A percentile compares a stretch with the other conserved stretches of the same genome.
Conservation (phyloP, 2,329 filamentous ascomycete genomes). For the Fusarium tanahbumbuense region DNA sequence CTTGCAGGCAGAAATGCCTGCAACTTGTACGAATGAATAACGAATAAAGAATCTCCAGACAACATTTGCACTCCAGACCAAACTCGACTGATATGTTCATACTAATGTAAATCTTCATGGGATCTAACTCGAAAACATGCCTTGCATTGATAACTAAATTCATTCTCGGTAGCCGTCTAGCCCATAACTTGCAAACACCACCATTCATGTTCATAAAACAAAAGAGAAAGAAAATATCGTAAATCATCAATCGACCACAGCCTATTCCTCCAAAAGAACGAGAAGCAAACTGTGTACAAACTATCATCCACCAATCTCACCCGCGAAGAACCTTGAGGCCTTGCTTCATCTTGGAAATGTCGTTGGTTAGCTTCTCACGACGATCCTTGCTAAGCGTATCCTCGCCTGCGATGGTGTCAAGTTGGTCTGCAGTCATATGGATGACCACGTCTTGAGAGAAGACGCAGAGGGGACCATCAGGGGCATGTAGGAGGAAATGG, state of each 20-base stretch:
- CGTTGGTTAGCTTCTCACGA: conserved; percentile 57
- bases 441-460: conserved; percentile 65
- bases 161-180: too few relatives aligned
- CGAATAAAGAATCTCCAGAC: conserved; percentile 31
- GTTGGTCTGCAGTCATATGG: conserved; percentile 58
- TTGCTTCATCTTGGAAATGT: conserved; percentile 59
- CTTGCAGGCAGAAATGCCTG: conserved; percentile 9
- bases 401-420: conserved; percentile 70
- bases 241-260: too few relatives aligned
- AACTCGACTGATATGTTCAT: too few relatives aligned
- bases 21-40: conserved; percentile 40
- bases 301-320: neutral
- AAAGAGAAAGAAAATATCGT: neutral
- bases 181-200: too few relatives aligned
- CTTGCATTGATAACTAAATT: neutral
- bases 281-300: neutral
- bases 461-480: conserved; percentile 62
- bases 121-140: too few relatives aligned
- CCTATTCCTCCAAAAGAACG: neutral
- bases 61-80: neutral
- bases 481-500: conserved; percentile 63
- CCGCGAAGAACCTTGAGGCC: conserved; percentile 47
- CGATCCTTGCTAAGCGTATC: conserved; percentile 55
- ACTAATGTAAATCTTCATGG: too few relatives aligned
- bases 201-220: neutral